Evolutionary conservation across 192 early-diverging fungal genomes (phyloP).

Genomic region (Haplosporangium gracile): DNA sequence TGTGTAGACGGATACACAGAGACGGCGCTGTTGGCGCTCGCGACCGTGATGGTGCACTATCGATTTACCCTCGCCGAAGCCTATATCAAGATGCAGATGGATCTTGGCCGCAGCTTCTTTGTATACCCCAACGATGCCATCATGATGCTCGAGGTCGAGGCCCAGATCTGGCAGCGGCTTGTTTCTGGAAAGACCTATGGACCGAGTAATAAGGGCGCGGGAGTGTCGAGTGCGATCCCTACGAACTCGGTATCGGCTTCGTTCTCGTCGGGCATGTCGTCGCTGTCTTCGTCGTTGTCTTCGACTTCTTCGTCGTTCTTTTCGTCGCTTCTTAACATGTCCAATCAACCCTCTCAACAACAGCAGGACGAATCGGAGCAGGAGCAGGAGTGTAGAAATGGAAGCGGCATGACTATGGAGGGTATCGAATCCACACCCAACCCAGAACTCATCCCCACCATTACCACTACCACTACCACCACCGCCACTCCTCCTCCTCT

Average conservation of each 20-base stretch:
- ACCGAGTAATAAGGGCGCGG: neutral
- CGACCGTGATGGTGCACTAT: slow-evolving; percentile 64
- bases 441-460: neutral
- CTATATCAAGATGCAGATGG: slow-evolving; percentile 64
- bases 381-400: neutral
- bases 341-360: neutral
- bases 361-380: neutral
- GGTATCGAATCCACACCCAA: slow-evolving; percentile 26
- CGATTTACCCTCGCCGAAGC: slow-evolving; percentile 62
- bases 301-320: slow-evolving; percentile 46
- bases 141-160: slow-evolving; percentile 62
- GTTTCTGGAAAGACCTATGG: neutral
- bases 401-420: slow-evolving; percentile 24
- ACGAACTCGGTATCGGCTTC: neutral
- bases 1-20: slow-evolving; percentile 73
- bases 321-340: slow-evolving; percentile 33
- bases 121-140: slow-evolving; percentile 64
- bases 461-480: neutral
- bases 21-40: slow-evolving; percentile 60
- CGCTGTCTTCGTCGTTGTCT: slow-evolving; percentile 24
- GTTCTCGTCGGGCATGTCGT: slow-evolving; percentile 16
- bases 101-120: slow-evolving; percentile 66
- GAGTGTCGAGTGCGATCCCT: neutral
- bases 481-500: too few relatives aligned
- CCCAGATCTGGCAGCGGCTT: slow-evolving; percentile 44